A percentile compares a stretch with the other conserved stretches of the same genome.
These are phyloP conservation scores for Terfezia claveryi DNA, from an alignment of 495 filamentous ascomycete genomes.

Conservation along the genomic window DNA sequence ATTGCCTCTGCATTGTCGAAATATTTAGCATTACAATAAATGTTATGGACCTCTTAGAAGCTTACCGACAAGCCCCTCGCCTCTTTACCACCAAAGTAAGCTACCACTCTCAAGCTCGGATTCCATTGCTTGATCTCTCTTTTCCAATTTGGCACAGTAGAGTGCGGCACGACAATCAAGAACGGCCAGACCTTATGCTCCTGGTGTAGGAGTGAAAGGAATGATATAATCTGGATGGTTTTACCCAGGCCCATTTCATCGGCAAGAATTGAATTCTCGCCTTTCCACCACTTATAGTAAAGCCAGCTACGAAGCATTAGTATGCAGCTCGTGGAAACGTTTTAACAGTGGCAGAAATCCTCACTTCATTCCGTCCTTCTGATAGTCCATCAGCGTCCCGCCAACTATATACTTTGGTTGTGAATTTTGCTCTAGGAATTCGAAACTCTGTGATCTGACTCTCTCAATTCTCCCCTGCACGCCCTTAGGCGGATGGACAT, in stretches of 20 bases:
- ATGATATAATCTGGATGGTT: constrained; percentile 79
- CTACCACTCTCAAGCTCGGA: constrained; percentile 63
- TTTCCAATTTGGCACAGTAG: constrained; percentile 90
- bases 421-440: constrained; percentile 36
- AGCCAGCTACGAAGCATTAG: constrained; percentile 36
- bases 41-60: constrained; percentile 27
- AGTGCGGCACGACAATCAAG: constrained; percentile 77
- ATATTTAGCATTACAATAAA: background rate
- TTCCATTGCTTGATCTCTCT: constrained; percentile 91
- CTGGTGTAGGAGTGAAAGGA: constrained; percentile 55
- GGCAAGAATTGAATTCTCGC: constrained; percentile 78
- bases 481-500: constrained; percentile 34
- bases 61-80: constrained; percentile 30
- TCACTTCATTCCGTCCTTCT: constrained; percentile 67
- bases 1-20: constrained; percentile 21
- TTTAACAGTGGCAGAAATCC: background rate
- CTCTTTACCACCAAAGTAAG: constrained; percentile 58
- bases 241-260: constrained; percentile 99
- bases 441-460: constrained; percentile 43
- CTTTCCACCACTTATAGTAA: constrained; percentile 66
- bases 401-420: constrained; percentile 56
- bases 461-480: constrained; percentile 40
- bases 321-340: background rate
- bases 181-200: constrained; percentile 79
- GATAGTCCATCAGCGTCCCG: constrained; percentile 80